Base-by-base conservation (phyloP, 306 rosid species). In the peach (Prunus persica) region DNA sequence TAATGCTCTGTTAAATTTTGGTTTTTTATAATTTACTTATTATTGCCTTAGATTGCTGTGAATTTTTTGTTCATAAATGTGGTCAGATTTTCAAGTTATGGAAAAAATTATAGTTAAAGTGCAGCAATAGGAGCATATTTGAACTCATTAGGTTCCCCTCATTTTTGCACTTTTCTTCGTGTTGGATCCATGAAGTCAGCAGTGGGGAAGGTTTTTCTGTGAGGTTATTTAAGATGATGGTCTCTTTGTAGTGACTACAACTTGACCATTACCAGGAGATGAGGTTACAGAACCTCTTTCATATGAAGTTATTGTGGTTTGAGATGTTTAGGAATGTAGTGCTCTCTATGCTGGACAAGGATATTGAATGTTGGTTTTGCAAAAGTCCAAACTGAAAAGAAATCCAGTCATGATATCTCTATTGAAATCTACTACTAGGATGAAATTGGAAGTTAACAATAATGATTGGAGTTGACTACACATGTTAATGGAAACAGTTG, bases 1-100 rank as follows among this genome's bases (percentile, higher is more conserved):
- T 96, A 96, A 82, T 46, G 45, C 57, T 79, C 63, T 61, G 66
- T 64, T 77, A 19, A 28, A 16, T 52, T 70, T 78, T 56, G 3
- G 7, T 72, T 38, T 55, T 12, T 16, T 46, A 63, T 22, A 16
- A 34, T 24, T 15, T 22, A 46, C 49, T 66, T 27, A 22, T 18
- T 22, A 3, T 51, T 41, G 24, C 34, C 32, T 66, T 24, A 24
- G 16, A 41, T 60, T 28, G 41, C n/a, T 3, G 11, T 38, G 11
- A 28, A 24, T 11, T 19, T 34, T 8, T 15, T 41, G 16, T 65
- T 25, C 62, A 41, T 38, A 54, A 13, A 34, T 54, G 27, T 54
- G 41, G 25, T 52, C 34, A 20, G 34, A 38, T 34, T 76, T 66
- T 66, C 11, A 5, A 76, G 49, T 19, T n/a, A 14, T 46, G n/a